Evolutionary conservation across 306 rosid species (phyloP).

Genomic region (Ormosia semicastrata): DNA sequence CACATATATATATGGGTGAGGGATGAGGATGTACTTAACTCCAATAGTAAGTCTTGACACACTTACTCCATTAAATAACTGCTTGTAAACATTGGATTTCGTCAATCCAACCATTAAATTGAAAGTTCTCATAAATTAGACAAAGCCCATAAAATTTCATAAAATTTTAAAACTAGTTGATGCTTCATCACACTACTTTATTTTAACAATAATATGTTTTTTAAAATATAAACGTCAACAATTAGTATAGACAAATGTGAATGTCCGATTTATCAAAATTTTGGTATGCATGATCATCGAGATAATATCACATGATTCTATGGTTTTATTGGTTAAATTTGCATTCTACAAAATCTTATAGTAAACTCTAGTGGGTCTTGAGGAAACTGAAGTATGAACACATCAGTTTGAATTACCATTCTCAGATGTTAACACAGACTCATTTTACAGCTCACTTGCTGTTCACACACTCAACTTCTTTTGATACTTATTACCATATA

Average conservation of each 20-base stretch:
- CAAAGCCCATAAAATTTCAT: background rate
- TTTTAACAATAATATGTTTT: background rate
- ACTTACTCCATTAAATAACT: background rate
- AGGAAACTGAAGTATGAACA: background rate
- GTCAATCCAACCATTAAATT: background rate
- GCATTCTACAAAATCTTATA: background rate
- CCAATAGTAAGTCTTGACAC: background rate
- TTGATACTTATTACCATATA: background rate
- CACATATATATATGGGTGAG: background rate
- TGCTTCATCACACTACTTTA: background rate
- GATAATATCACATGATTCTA: background rate
- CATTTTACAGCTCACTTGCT: slow-evolving; percentile 14
- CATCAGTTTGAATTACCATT: background rate
- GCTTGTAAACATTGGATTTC: background rate
- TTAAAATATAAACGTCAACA: background rate
- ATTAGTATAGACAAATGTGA: background rate
- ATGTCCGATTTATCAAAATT: background rate
- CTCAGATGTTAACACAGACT: slow-evolving; percentile 5
- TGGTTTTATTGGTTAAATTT: background rate
- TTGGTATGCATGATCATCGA: background rate
- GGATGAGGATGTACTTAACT: background rate
- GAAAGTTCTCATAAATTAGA: background rate
- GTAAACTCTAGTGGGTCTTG: background rate
- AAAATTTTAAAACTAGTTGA: background rate
- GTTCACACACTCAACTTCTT: background rate